phyloP scores from a whole-genome alignment of 306 rosid genomes.

The Cucumis melo region DNA sequence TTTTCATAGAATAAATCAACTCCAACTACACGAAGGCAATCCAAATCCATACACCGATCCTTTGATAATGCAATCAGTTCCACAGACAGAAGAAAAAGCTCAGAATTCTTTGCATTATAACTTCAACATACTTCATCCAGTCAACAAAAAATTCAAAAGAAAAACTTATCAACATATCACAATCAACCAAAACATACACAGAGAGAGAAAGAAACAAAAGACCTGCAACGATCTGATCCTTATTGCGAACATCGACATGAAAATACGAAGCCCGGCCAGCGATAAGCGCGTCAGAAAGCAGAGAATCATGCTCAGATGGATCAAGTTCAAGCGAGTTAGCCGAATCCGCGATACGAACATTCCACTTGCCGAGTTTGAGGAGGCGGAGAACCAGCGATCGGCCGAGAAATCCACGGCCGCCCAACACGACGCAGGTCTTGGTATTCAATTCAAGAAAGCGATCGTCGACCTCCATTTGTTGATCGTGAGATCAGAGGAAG shows the following conservation, averaged over 20 bases:
- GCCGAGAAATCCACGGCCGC: conserved; percentile 72
- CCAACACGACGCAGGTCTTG: conserved; percentile 64
- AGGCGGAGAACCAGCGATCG: conserved; percentile 52
- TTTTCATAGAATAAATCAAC: not conserved
- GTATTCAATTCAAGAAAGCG: conserved; percentile 37
- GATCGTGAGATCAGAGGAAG: not conserved
- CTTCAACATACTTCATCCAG: not conserved
- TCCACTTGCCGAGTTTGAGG: conserved; percentile 50
- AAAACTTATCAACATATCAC: not conserved
- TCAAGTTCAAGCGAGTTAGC: conserved; percentile 36
- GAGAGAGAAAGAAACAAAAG: not conserved
- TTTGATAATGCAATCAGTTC: not conserved
- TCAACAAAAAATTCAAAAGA: not conserved
- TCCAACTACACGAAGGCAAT: not conserved
- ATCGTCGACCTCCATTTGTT: conserved; percentile 44
- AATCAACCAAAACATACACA: not conserved
- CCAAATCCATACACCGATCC: not conserved
- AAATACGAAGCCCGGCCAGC: conserved; percentile 63
- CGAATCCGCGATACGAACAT: conserved; percentile 75
- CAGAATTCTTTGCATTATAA: not conserved
- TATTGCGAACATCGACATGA: conserved; percentile 43
- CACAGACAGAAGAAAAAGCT: not conserved
- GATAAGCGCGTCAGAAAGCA: conserved; percentile 38
- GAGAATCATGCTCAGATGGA: conserved; percentile 30
- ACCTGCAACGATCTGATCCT: conserved; percentile 39